These are phyloP conservation scores for Metschnikowia henanensis DNA, from an alignment of 805 yeast genomes.

Conservation along the genomic window DNA sequence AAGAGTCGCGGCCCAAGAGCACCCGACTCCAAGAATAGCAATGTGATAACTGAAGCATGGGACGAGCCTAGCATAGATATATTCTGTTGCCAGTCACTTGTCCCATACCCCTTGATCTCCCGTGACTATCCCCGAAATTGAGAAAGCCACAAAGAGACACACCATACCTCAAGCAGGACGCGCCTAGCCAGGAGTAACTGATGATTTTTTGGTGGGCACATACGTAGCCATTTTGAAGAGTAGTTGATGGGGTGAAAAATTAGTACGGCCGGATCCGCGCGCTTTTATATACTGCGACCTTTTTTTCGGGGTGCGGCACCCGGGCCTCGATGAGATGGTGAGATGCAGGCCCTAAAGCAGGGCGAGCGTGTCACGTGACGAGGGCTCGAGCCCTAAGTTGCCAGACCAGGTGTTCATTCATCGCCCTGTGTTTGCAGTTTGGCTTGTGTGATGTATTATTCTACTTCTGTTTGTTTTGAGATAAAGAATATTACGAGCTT, in stretches of 20 bases:
- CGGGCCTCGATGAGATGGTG: constrained; percentile 4
- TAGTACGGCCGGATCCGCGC: constrained; percentile 6
- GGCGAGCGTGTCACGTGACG: neutral
- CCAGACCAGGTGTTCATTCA: too few species aligned
- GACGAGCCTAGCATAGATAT: constrained; percentile 14
- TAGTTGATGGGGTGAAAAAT: constrained; percentile 1
- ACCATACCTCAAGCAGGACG: constrained; percentile 19
- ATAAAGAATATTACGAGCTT: too few species aligned
- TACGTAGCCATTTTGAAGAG: constrained; percentile 35
- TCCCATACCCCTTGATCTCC: constrained; percentile 15
- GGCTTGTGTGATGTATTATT: too few species aligned
- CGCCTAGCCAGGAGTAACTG: constrained; percentile 18
- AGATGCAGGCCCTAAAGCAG: neutral
- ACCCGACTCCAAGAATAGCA: constrained; percentile 19
- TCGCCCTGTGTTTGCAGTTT: too few species aligned
- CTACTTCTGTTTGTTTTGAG: too few species aligned
- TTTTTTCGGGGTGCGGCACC: constrained; percentile 1
- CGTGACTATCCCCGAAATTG: too few species aligned
- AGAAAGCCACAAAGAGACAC: too few species aligned
- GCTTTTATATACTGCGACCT: constrained; percentile 5
- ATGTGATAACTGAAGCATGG: constrained; percentile 19
- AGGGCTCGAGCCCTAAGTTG: constrained; percentile 12
- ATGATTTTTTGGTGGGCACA: constrained; percentile 24
- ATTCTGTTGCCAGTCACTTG: constrained; percentile 6
- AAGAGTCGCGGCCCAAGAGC: constrained; percentile 3